Evolutionary conservation across 257 asterid genomes (phyloP).

Genomic region (Rehmannia glutinosa): DNA sequence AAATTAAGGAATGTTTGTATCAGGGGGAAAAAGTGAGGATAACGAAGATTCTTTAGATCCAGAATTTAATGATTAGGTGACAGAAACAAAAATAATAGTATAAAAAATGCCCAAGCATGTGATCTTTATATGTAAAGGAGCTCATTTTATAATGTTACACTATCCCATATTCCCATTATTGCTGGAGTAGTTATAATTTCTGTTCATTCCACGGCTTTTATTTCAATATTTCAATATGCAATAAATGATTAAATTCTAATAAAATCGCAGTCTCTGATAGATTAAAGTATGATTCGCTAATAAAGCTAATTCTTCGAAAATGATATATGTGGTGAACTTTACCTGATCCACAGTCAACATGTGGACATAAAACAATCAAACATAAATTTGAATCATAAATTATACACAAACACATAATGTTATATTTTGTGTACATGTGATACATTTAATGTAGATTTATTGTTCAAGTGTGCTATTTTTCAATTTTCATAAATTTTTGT

Average conservation of each 20-base stretch:
- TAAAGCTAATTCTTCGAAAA: not conserved
- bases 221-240: not conserved
- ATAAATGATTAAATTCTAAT: not conserved
- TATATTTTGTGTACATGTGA: too few species aligned
- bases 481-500: too few species aligned
- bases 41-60: not conserved
- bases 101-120: not conserved
- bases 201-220: not conserved
- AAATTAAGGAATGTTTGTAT: too few species aligned
- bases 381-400: not conserved
- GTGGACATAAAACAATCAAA: slow-evolving; percentile 7
- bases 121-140: not conserved
- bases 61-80: not conserved
- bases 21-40: too few species aligned
- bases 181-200: not conserved
- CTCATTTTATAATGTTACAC: not conserved
- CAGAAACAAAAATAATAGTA: not conserved
- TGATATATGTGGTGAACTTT: not conserved
- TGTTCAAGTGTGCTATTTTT: too few species aligned
- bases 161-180: not conserved
- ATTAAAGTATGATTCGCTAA: too few species aligned
- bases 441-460: too few species aligned
- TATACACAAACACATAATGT: not conserved
- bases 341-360: slow-evolving; percentile 8
- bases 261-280: too few species aligned